Evolutionary conservation across 1,139 yeast genomes (phyloP).

Genomic region (Waltiozyma sp.): DNA sequence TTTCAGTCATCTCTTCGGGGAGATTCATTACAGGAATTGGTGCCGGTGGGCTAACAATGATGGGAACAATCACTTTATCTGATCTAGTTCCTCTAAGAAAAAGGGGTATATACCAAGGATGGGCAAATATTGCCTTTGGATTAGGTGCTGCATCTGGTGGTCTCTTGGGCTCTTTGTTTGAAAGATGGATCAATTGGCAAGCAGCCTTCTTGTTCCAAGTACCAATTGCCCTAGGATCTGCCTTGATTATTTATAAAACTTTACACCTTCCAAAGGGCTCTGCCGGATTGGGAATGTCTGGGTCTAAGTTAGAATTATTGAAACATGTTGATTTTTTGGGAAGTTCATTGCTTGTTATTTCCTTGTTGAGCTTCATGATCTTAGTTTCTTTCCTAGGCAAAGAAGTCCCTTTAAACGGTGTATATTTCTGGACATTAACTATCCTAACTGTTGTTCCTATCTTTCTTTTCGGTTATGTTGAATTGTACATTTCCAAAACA

Average conservation of each 20-base stretch:
- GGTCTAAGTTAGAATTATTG: conserved; percentile 28
- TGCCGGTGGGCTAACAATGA: conserved; percentile 38
- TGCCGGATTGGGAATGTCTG: conserved; percentile 19
- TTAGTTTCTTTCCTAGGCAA: conserved; percentile 61
- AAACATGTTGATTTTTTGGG: conserved; percentile 62
- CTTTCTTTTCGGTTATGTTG: conserved; percentile 35
- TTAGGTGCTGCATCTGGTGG: conserved; percentile 66
- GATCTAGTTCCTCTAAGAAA: conserved; percentile 38
- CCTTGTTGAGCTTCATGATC: conserved; percentile 39
- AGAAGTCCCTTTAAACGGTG: conserved; percentile 28
- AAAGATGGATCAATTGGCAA: conserved; percentile 76
- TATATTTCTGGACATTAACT: conserved; percentile 24
- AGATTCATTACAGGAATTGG: conserved; percentile 44
- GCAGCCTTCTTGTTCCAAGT: conserved; percentile 48
- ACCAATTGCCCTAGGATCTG: conserved; percentile 27
- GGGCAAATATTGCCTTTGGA: conserved; percentile 54
- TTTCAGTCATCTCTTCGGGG: conserved; percentile 32
- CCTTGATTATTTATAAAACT: conserved; percentile 21
- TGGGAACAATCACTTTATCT: conserved; percentile 35
- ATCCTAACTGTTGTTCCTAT: conserved; percentile 17
- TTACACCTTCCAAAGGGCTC: conserved; percentile 32
- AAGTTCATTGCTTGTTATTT: conserved; percentile 43
- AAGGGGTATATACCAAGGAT: conserved; percentile 39
- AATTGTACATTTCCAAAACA: conserved; percentile 41
- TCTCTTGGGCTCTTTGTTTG: conserved; percentile 58